Conservation (phyloP, 306 rosid genomes). For the Styphnolobium japonicum region DNA sequence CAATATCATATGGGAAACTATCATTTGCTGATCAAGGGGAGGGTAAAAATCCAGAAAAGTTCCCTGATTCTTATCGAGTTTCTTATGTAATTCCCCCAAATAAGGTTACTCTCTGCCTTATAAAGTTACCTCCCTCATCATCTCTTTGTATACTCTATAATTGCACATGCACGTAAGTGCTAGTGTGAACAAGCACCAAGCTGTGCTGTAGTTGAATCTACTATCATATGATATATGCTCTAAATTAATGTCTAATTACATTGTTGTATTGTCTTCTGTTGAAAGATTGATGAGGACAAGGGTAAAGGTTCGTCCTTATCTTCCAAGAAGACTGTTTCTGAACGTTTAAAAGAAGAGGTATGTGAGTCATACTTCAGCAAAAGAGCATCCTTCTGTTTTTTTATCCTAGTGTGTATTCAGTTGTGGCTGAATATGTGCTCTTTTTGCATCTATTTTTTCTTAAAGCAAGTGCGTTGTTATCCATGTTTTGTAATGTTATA, state of each 20-base stretch:
- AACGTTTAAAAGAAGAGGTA: constrained; percentile 91
- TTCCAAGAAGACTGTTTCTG: constrained; percentile 61
- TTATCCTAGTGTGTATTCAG: neutral
- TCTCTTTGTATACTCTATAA: neutral
- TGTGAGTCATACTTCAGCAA: neutral
- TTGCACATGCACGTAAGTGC: neutral
- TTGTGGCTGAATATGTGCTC: neutral
- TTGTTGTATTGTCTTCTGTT: constrained; percentile 19
- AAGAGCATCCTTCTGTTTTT: neutral
- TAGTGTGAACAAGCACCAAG: neutral
- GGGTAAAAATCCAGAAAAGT: constrained; percentile 59
- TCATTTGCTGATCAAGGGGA: constrained; percentile 45
- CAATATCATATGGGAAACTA: constrained; percentile 82
- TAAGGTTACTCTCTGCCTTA: constrained; percentile 56
- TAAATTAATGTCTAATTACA: constrained; percentile 7
- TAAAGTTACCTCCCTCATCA: neutral
- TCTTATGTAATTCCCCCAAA: constrained; percentile 84
- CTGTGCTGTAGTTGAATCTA: constrained; percentile 13
- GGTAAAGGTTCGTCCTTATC: constrained; percentile 62
- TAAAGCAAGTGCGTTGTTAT: neutral
- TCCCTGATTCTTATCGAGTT: constrained; percentile 64
- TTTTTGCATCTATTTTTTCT: neutral
- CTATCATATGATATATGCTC: constrained; percentile 9
- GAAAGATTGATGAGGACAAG: constrained; percentile 83
- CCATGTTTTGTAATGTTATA: constrained; percentile 3